Evolutionary conservation across 2,329 filamentous ascomycete genomes (phyloP).

Genomic region (Parafenestella ontariensis): DNA sequence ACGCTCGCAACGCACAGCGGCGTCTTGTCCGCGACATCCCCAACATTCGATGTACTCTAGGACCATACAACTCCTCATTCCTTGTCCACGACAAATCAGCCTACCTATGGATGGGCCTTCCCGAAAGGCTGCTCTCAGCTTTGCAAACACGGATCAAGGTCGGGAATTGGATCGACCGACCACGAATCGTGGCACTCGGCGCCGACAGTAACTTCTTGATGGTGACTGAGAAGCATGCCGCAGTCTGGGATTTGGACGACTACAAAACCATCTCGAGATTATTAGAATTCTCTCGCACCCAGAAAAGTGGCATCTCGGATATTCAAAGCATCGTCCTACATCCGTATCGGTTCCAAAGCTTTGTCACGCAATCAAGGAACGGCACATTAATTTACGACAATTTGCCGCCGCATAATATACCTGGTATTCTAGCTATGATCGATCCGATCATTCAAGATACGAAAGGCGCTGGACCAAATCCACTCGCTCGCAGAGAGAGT

Average conservation of each 20-base stretch:
- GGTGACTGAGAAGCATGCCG: conserved; percentile 37
- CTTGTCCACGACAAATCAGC: conserved; percentile 36
- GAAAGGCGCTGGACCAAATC: conserved; percentile 7
- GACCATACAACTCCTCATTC: conserved; percentile 44
- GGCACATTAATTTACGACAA: conserved; percentile 36
- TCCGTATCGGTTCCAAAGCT: conserved; percentile 41
- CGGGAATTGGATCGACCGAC: conserved; percentile 39
- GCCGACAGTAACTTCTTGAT: conserved; percentile 38
- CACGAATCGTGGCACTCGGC: conserved; percentile 43
- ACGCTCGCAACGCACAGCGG: conserved; percentile 20
- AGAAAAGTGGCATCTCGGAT: conserved; percentile 25
- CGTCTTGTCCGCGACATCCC: conserved; percentile 29
- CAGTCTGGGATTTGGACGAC: conserved; percentile 36
- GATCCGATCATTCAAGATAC: conserved; percentile 29
- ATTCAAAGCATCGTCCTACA: conserved; percentile 34
- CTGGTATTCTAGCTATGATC: conserved; percentile 27
- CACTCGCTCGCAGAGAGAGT: conserved; percentile 9
- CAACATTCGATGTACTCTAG: conserved; percentile 37
- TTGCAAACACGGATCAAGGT: conserved; percentile 37
- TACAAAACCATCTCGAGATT: conserved; percentile 29
- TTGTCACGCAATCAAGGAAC: conserved; percentile 30
- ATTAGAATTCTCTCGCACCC: conserved; percentile 26
- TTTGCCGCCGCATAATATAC: conserved; percentile 31
- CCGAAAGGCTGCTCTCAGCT: conserved; percentile 27
- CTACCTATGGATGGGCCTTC: conserved; percentile 45